Evolutionary conservation across 2,329 filamentous ascomycete genomes (phyloP).

Genomic region (Tricladium varicosporioides): DNA sequence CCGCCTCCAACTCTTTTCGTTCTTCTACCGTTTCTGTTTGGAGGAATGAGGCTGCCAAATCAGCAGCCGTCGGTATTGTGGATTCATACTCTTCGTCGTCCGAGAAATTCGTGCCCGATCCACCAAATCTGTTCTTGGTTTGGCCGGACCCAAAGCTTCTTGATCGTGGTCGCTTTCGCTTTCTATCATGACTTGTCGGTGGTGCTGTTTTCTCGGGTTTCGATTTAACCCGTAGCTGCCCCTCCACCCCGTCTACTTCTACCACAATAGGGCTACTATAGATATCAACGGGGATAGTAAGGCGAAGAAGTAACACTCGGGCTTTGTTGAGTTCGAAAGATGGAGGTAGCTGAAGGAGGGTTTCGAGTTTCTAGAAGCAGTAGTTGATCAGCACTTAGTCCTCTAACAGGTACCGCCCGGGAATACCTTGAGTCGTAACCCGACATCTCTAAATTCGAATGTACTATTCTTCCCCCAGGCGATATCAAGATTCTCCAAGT

Average conservation of each 20-base stretch:
- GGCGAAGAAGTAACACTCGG: slow-evolving; percentile 69
- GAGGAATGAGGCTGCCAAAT: slow-evolving; percentile 77
- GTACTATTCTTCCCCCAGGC: slow-evolving; percentile 78
- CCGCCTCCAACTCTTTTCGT: slow-evolving; percentile 66
- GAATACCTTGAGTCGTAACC: slow-evolving; percentile 69
- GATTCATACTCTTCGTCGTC: slow-evolving; percentile 29
- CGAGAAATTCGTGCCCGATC: slow-evolving; percentile 8
- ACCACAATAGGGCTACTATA: slow-evolving; percentile 80
- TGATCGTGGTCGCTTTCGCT: slow-evolving; percentile 30
- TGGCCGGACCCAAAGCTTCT: not conserved
- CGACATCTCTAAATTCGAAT: slow-evolving; percentile 84
- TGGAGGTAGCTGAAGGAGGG: slow-evolving; percentile 70
- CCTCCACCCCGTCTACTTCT: slow-evolving; percentile 77
- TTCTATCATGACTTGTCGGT: slow-evolving; percentile 34
- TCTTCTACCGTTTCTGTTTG: slow-evolving; percentile 66
- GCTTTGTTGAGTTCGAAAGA: slow-evolving; percentile 71
- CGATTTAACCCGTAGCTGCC: slow-evolving; percentile 58
- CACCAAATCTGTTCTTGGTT: slow-evolving; percentile 2
- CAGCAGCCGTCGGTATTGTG: slow-evolving; percentile 66
- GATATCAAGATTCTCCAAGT: slow-evolving; percentile 83
- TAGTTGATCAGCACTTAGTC: slow-evolving; percentile 19
- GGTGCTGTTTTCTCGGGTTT: slow-evolving; percentile 34
- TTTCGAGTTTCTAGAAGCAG: slow-evolving; percentile 69
- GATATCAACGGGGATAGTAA: slow-evolving; percentile 86
- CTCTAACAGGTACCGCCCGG: not conserved